Conservation (phyloP, 2,329 filamentous ascomycete genomes). For the Zymoseptoria tritici region DNA sequence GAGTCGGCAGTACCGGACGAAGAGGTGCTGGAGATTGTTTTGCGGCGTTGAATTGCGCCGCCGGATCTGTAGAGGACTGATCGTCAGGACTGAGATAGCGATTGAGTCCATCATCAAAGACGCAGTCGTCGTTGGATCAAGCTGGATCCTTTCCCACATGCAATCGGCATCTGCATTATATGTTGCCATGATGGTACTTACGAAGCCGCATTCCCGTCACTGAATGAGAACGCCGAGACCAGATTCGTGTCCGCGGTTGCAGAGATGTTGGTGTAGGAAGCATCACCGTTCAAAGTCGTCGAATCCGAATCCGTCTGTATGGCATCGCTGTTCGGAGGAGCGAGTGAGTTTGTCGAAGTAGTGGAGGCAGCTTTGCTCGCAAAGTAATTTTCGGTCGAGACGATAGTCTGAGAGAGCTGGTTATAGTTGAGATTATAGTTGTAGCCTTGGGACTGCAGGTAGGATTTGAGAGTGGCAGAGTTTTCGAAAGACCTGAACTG, state of each 20-base stretch:
- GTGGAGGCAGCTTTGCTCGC: slow-evolving; percentile 4
- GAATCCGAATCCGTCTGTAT: slow-evolving; percentile 6
- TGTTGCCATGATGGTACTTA: not conserved
- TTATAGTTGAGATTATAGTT: slow-evolving; percentile 9
- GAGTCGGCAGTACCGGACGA: slow-evolving; percentile 8
- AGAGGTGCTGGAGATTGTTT: slow-evolving; percentile 6
- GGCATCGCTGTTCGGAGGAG: slow-evolving; percentile 1
- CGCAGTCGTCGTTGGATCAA: no score
- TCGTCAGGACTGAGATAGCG: not conserved
- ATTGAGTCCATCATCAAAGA: not conserved
- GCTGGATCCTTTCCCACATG: no score
- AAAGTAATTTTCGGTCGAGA: slow-evolving; percentile 6
- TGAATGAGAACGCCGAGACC: slow-evolving; percentile 5
- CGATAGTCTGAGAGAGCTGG: slow-evolving; percentile 6
- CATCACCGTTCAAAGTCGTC: slow-evolving; percentile 4
- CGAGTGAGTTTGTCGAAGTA: not conserved
- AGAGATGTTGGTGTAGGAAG: slow-evolving; percentile 10
- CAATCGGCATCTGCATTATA: not conserved
- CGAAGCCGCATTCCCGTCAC: slow-evolving; percentile 8
- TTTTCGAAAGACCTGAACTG: slow-evolving; percentile 8
- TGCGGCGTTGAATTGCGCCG: slow-evolving; percentile 8
- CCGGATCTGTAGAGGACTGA: slow-evolving; percentile 2
- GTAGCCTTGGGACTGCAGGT: slow-evolving; percentile 5
- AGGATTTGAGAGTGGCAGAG: slow-evolving; percentile 3
- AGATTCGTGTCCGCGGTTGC: slow-evolving; percentile 5